Evolutionary conservation across 2,329 filamentous ascomycete genomes (phyloP).

Genomic region (Leptoxyphium fumago): DNA sequence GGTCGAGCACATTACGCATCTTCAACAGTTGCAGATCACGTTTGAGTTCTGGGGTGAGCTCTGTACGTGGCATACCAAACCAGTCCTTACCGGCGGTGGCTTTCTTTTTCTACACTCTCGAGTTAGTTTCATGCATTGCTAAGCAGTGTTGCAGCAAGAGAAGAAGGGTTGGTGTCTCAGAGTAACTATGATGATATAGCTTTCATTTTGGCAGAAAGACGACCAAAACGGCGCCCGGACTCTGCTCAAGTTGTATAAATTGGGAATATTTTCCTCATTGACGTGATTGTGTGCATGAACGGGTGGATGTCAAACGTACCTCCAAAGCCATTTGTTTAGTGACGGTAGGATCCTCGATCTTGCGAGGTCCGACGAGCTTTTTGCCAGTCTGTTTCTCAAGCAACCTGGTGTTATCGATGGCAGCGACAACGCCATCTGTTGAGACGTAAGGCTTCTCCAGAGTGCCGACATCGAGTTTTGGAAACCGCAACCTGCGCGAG

Average conservation of each 20-base stretch:
- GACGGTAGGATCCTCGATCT: conserved; percentile 38
- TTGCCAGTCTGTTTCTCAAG: conserved; percentile 30
- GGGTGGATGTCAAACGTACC: conserved; percentile 27
- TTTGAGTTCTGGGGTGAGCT: conserved; percentile 72
- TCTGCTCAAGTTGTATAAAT: conserved; percentile 54
- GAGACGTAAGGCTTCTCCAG: conserved; percentile 41
- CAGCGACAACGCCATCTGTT: conserved; percentile 37
- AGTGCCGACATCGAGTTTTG: conserved; percentile 33
- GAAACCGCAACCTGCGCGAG: conserved; percentile 29
- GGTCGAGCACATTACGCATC: conserved; percentile 78
- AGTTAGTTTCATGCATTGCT: no score
- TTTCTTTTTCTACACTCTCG: conserved; percentile 35
- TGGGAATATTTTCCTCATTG: conserved; percentile 68
- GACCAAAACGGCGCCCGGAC: conserved; percentile 64
- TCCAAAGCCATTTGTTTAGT: conserved; percentile 33
- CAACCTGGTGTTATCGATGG: conserved; percentile 37
- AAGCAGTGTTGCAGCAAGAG: no score
- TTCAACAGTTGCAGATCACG: conserved; percentile 78
- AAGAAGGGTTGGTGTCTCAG: conserved; percentile 34
- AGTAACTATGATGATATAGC: conserved; percentile 61
- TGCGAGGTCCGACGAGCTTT: conserved; percentile 32
- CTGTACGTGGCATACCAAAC: conserved; percentile 77
- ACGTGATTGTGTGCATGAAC: conserved; percentile 5
- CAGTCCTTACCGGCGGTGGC: conserved; percentile 64
- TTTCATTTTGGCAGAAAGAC: conserved; percentile 57